These are phyloP conservation scores for Gossypium turneri DNA, from an alignment of 345 rosid species.

Conservation along the genomic window DNA sequence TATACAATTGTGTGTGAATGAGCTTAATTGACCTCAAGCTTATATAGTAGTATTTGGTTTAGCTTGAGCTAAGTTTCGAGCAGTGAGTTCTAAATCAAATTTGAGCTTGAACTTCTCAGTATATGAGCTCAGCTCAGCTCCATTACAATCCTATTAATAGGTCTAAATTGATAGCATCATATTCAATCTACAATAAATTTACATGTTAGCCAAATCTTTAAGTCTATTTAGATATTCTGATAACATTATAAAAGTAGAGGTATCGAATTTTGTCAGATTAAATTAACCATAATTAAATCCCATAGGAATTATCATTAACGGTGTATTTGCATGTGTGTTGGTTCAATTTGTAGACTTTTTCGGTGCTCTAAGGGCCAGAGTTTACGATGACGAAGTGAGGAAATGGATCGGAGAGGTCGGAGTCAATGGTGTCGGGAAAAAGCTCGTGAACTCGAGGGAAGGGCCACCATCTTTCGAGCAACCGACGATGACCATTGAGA, in stretches of 20 bases:
- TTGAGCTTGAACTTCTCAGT: no score
- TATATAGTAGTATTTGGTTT: no score
- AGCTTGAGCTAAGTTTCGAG: not conserved
- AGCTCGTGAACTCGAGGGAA: slow-evolving; percentile 86
- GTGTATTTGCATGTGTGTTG: not conserved
- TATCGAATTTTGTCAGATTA: no score
- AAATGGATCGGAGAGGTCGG: slow-evolving; percentile 69
- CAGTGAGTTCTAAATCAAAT: no score
- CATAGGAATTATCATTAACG: not conserved
- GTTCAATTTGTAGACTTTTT: slow-evolving; percentile 60
- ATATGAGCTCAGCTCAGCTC: no score
- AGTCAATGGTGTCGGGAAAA: slow-evolving; percentile 61
- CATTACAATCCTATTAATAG: not conserved
- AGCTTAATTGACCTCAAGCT: not conserved
- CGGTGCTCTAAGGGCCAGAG: slow-evolving; percentile 93
- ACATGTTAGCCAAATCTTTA: no score
- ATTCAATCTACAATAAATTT: no score
- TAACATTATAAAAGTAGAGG: no score
- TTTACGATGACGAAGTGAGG: slow-evolving; percentile 95
- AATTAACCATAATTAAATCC: no score
- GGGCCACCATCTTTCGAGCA: slow-evolving; percentile 75
- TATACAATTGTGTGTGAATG: not conserved
- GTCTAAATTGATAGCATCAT: no score
- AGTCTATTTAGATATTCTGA: no score
- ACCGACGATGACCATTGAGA: slow-evolving; percentile 64